Conservation (phyloP, 2,329 filamentous ascomycete species). For the Verticillium alfalfae region DNA sequence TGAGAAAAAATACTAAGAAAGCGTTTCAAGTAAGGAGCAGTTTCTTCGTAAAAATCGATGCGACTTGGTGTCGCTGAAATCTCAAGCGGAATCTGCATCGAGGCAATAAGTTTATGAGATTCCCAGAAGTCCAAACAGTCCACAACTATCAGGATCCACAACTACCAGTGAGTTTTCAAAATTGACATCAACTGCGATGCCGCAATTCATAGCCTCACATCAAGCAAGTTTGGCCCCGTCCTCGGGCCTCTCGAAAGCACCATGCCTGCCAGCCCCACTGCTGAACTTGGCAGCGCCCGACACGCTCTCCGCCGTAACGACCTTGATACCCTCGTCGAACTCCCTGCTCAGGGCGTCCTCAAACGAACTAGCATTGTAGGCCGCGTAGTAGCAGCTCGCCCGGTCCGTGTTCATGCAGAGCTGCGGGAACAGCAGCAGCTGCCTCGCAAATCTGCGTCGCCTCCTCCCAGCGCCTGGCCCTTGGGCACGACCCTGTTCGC, state of each 20-base stretch:
- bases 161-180: no score
- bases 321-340: slow-evolving; percentile 33
- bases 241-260: not conserved
- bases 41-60: no score
- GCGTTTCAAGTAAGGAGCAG: no score
- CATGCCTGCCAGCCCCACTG: slow-evolving; percentile 2
- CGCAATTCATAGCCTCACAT: no score
- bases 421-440: slow-evolving; percentile 44
- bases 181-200: no score
- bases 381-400: slow-evolving; percentile 40
- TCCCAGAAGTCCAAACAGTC: no score
- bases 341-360: slow-evolving; percentile 44
- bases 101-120: no score
- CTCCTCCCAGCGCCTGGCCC: slow-evolving; percentile 41
- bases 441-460: slow-evolving; percentile 39
- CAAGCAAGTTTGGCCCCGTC: no score
- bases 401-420: slow-evolving; percentile 46
- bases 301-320: slow-evolving; percentile 36
- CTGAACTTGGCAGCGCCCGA: slow-evolving; percentile 2
- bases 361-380: slow-evolving; percentile 40
- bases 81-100: no score
- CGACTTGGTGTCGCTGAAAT: no score
- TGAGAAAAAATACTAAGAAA: no score
- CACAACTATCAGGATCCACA: no score
- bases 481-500: slow-evolving; percentile 46